Evolutionary conservation across 2,329 filamentous ascomycete species (phyloP), one percentile per base, ranked within the genome.

Genomic region (Talaromyces sp.): DNA sequence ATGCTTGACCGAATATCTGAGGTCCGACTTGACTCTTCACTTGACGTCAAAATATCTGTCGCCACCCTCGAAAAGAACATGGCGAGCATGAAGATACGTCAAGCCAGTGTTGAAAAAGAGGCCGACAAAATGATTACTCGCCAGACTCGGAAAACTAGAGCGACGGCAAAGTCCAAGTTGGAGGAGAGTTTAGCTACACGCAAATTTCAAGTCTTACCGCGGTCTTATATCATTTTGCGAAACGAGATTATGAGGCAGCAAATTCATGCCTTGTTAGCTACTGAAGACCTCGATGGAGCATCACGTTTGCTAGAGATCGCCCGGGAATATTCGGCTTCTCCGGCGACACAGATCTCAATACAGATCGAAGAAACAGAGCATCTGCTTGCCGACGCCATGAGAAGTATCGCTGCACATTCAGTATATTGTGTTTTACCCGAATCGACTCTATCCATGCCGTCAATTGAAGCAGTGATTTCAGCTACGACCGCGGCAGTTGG

Each of bases 381-480:
- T 59, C 62, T 73, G 7, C 65, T 75, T 17, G 69, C 68, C 1
- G 67, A 76, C 53, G 72, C 73, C n/a, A 70, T 77, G 51, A 67
- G 69, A 15, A 65, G 72, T 48, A 89, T 96, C 78, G 82, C 86
- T 11, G 81, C 83, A 4, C 89, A 96, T 71, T 87, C 92, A 2
- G 88, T 94, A 3, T 95, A 93, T 71, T 95, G 90, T 17, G 89
- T 93, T 9, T 82, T 97, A 15, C 89, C 93, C 46, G 94, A 99
- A 66, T 97, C 94, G 0, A 96, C 91, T 0, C 86, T 97, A 25
- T 95, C 91, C 0, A 88, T 93, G 60, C 91, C 92, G 1, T 86
- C 89, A 0, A 78, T 93, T 68, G 71, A 62, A 69, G 28, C 50
- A 17, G 37, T 50, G 19, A 45, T 58, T 5, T 31, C 57, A n/a